Conservation (phyloP, 805 yeast species). For the Ogataea parapolymorpha region DNA sequence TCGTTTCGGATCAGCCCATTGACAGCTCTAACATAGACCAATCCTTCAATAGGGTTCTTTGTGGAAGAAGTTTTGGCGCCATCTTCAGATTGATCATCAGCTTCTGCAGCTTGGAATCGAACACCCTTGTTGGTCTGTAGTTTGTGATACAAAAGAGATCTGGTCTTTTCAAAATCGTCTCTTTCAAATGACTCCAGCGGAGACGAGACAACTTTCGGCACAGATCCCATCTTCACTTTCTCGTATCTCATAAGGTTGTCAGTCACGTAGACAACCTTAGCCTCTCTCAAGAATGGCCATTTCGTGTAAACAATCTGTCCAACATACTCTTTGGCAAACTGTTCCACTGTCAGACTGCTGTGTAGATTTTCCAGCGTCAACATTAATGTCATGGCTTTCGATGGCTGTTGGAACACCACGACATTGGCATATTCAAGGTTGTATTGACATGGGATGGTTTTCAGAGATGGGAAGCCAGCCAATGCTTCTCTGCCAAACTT, state of each 20-base stretch:
- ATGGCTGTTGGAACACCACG: conserved; percentile 78
- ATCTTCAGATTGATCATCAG: conserved; percentile 6
- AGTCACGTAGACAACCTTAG: conserved; percentile 59
- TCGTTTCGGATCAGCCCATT: conserved; percentile 70
- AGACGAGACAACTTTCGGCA: conserved; percentile 31
- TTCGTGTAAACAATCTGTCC: conserved; percentile 66
- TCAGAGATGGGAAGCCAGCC: conserved; percentile 89
- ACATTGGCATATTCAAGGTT: conserved; percentile 61
- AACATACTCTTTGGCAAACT: conserved; percentile 60
- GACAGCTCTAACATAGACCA: conserved; percentile 71
- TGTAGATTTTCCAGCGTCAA: conserved; percentile 56
- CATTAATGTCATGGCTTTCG: conserved; percentile 78
- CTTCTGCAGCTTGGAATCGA: conserved; percentile 16
- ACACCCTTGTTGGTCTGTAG: conserved; percentile 56
- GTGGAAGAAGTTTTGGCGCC: background rate
- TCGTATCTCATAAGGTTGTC: conserved; percentile 54
- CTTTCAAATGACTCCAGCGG: conserved; percentile 46
- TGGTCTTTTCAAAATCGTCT: conserved; percentile 42
- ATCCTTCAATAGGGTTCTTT: conserved; percentile 40
- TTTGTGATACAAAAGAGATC: conserved; percentile 36
- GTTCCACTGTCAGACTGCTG: conserved; percentile 54
- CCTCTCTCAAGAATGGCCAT: conserved; percentile 92
- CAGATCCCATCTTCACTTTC: conserved; percentile 30
- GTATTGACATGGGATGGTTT: conserved; percentile 59
- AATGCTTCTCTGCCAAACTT: conserved; percentile 63